Evolutionary conservation across 2,329 filamentous ascomycete genomes (phyloP).

Genomic region (Saccharata proteae): DNA sequence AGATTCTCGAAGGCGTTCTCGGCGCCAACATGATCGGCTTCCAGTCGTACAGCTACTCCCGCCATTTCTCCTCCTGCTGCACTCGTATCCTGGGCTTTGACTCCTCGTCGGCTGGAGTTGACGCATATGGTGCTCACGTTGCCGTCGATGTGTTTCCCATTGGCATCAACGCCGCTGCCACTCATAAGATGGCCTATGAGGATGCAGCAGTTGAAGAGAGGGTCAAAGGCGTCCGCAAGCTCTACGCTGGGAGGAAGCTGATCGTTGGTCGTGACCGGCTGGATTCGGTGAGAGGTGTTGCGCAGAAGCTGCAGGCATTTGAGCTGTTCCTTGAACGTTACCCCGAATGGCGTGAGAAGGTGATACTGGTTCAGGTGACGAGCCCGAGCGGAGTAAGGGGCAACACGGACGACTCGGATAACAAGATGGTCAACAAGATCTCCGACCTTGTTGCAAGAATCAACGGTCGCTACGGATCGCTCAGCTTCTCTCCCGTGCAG

Average conservation of each 20-base stretch:
- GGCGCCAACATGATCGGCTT: conserved; percentile 91
- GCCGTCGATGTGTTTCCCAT: conserved; percentile 91
- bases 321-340: conserved; percentile 83
- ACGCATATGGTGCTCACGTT: conserved; percentile 79
- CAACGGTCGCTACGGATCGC: conserved; percentile 78
- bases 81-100: conserved; percentile 84
- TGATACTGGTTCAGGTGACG: conserved; percentile 90
- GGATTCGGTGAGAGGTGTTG: conserved; percentile 82
- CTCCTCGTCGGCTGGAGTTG: conserved; percentile 71
- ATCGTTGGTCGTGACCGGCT: conserved; percentile 92
- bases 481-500: conserved; percentile 82
- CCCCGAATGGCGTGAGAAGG: conserved; percentile 83
- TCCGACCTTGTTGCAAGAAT: conserved; percentile 85
- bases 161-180: conserved; percentile 77
- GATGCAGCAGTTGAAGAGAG: conserved; percentile 59
- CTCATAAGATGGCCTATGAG: conserved; percentile 63
- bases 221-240: conserved; percentile 55
- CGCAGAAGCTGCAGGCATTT: conserved; percentile 93
- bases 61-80: conserved; percentile 90
- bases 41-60: conserved; percentile 88
- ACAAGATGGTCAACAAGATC: conserved; percentile 76
- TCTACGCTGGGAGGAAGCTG: conserved; percentile 85
- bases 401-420: conserved; percentile 58
- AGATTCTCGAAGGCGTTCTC: conserved; percentile 78
- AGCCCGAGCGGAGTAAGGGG: conserved; percentile 74